These are phyloP conservation scores for Euphorbia corollata DNA, from an alignment of 441 rosid species.

Conservation along the genomic window DNA sequence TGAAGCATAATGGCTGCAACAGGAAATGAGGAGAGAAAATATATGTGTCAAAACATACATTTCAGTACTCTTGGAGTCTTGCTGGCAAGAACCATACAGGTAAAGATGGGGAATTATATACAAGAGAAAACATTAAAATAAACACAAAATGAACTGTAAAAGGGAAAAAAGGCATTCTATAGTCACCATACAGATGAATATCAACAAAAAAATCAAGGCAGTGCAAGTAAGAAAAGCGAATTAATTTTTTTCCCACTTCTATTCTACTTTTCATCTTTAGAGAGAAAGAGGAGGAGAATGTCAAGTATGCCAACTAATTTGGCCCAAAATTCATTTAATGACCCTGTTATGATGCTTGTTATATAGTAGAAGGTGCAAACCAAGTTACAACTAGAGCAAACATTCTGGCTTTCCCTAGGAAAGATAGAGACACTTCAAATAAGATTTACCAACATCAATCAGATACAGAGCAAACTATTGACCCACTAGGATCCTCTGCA, in stretches of 20 bases:
- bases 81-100: not conserved
- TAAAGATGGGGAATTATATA: not conserved
- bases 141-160: not conserved
- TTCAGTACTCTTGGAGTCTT: not conserved
- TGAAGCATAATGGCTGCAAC: conserved; percentile 78
- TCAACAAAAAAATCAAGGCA: not conserved
- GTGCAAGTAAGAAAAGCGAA: conserved; percentile 1
- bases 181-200: not conserved
- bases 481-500: not conserved
- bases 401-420: not conserved
- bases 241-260: not conserved
- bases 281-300: not conserved
- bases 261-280: not conserved
- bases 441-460: not conserved
- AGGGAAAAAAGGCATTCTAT: not conserved
- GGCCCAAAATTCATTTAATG: not conserved
- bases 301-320: not conserved
- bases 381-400: not conserved
- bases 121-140: not conserved
- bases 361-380: not conserved
- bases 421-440: too few species aligned
- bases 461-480: not conserved
- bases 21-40: conserved; percentile 10
- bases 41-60: not conserved
- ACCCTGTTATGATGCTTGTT: not conserved